Evolutionary conservation across 2,329 filamentous ascomycete species (phyloP), one percentile per base, ranked within the genome.

Genomic region (Aspergillus brunneoviolaceus): DNA sequence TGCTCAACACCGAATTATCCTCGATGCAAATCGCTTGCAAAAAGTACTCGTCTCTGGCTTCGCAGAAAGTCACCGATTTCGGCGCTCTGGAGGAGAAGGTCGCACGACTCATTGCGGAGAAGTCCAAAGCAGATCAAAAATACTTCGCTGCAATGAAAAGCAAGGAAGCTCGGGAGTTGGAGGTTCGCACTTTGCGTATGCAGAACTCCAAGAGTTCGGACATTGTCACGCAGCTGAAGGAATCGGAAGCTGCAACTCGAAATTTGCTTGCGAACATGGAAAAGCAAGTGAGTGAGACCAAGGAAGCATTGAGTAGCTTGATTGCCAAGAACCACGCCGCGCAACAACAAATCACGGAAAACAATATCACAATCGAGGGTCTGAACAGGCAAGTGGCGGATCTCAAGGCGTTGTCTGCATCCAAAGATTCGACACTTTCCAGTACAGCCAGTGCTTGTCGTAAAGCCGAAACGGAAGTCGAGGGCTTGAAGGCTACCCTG

Each of bases 121-220:
- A 99, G 80, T 88, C 89, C 65, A 98, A 97, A 76, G 94, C 94
- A 1, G 95, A 99, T 71, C 94, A 98, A 72, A 98, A 98, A 77
- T 99, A 96, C 74, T 98, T 98, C 75, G 91, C 91, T 1, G 92
- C 93, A 9, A 92, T 96, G 82, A 97, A 96, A 74, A 89, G 93
- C 67, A 96, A 94, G 71, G 94, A 98, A 70, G 88, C 90, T 49
- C 85, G 92, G 54, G 89, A 92, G 60, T 83, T 85, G 60, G 94
- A 98, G 77, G 88, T 96, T 51, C 85, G 90, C 67, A 85, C 88
- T 3, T 80, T 97, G 60, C 87, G 92, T 62, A 83, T 87, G 63
- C 93, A 98, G 74, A 96, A 94, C 71, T 84, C 86, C 51, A 96
- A 96, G 77, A 96, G 91, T 59, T 92, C 92, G 0, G 95, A 98